Evolutionary conservation across 2,329 filamentous ascomycete species (phyloP).

Genomic region (Kalaharituber pfeilii): DNA sequence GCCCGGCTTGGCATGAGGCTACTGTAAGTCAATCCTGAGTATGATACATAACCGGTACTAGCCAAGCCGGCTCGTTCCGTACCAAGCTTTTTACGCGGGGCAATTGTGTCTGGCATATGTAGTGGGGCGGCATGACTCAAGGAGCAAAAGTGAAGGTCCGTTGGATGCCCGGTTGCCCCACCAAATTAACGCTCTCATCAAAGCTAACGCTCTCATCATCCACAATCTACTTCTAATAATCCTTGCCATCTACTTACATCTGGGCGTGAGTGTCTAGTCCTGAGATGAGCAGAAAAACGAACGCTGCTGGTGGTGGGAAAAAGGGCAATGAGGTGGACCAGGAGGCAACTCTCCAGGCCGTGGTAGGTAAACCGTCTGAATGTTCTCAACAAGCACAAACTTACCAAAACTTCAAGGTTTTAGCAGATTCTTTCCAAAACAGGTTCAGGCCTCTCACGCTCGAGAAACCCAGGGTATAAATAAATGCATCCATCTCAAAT

Average conservation of each 20-base stretch:
- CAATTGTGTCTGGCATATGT: neutral
- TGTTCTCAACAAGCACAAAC: neutral
- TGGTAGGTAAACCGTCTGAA: neutral
- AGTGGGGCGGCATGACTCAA: neutral
- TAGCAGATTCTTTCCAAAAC: conserved; percentile 89
- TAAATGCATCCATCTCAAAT: neutral
- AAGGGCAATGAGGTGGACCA: neutral
- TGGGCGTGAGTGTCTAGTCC: no score
- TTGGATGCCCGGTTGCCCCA: neutral
- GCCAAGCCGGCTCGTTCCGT: neutral
- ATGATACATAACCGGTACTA: neutral
- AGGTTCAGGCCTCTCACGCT: conserved; percentile 78
- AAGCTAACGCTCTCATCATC: neutral
- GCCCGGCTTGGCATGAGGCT: no score
- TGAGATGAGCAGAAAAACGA: neutral
- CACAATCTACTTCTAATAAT: neutral
- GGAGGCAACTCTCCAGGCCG: neutral
- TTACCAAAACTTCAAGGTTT: conserved; percentile 31
- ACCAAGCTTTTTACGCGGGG: neutral
- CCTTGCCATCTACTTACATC: neutral
- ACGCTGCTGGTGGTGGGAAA: neutral
- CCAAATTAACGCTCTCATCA: neutral
- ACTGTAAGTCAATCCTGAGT: no score
- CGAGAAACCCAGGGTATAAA: conserved; percentile 61
- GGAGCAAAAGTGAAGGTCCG: neutral